Evolutionary conservation across 345 rosid genomes (phyloP), one percentile per base, ranked within the genome.

Genomic region (Acer yangbiense): DNA sequence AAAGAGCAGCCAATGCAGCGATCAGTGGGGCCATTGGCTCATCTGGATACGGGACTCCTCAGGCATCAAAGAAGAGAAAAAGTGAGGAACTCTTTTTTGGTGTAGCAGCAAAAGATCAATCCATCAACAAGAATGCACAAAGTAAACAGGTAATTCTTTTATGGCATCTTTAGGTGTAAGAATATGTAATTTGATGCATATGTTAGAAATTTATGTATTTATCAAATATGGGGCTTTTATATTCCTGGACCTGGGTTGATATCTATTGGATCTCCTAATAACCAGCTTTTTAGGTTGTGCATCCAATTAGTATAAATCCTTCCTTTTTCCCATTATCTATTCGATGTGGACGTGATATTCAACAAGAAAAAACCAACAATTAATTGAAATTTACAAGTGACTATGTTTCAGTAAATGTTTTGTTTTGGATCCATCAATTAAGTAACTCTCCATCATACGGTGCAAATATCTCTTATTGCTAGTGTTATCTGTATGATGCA

Each of bases 1-100:
- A 89, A 75, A 94, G 86, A 77, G 89, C 94, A 12, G 88, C 97
- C 60, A 91, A 90, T 86, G 97, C 89, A 0, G 92, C 97, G 68
- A 85, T 90, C 71, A 85, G 69, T 72, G 89, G 86, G 62, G 92
- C 93, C 68, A 77, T 91, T 68, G 87, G 91, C 35, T 89, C 88
- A 66, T 90, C 97, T 79, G 89, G 92, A 69, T 90, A 76, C 80
- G 86, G 85, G 57, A 78, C 83, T 54, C 73, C 85, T 62, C 72
- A 75, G 48, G 80, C 82, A 72, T 76, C 88, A 68, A 92, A 85
- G 77, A 92, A 89, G 81, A 86, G 91, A 77, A 91, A 88, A 82
- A 77, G 65, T 65, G 88, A 86, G 63, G 92, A 89, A 43, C 66
- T 83, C 54, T 50, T 72, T 46, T 70, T 77, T 77, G 73, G 78